A percentile compares a stretch with the other conserved stretches of the same genome.
Conservation (phyloP, 2,329 filamentous ascomycete genomes). For the Calonectria multiphialidica region DNA sequence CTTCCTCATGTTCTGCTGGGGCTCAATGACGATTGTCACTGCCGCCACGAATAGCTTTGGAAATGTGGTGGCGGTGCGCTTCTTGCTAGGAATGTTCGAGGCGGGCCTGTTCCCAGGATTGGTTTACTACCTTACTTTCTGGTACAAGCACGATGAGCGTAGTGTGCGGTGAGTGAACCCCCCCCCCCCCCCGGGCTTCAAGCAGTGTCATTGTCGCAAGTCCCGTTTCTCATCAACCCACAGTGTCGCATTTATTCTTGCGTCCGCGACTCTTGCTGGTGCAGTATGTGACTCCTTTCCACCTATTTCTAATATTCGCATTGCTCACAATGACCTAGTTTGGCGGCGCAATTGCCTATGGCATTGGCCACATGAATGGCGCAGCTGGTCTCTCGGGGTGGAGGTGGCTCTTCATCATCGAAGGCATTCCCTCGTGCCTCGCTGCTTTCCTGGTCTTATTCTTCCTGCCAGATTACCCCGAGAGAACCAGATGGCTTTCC, state of each 20-base stretch:
- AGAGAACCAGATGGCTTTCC: conserved; percentile 72
- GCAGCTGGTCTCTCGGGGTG: conserved; percentile 72
- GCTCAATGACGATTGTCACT: conserved; percentile 74
- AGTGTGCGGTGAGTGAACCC: conserved; percentile 64
- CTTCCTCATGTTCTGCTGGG: conserved; percentile 76
- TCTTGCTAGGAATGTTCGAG: conserved; percentile 77
- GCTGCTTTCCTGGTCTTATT: conserved; percentile 73
- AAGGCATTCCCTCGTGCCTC: conserved; percentile 74
- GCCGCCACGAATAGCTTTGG: conserved; percentile 73
- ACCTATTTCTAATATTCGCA: background rate
- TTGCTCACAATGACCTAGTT: conserved; percentile 53
- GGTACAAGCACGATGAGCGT: conserved; percentile 79
- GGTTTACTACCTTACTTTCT: conserved; percentile 78
- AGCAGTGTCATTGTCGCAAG: conserved; percentile 8
- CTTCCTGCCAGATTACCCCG: conserved; percentile 77
- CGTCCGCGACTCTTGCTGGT: conserved; percentile 76
- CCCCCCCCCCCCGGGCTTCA: background rate
- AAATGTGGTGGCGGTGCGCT: conserved; percentile 74
- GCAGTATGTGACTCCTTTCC: conserved; percentile 54
- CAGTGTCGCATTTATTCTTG: conserved; percentile 77
- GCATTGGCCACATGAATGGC: conserved; percentile 78
- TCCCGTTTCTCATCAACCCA: conserved; percentile 23
- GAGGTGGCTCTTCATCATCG: conserved; percentile 75
- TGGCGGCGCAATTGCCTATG: conserved; percentile 79
- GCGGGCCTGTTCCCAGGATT: conserved; percentile 74